These are phyloP conservation scores for Rosellinia necatrix DNA, from an alignment of 2,329 filamentous ascomycete species.

Conservation along the genomic window DNA sequence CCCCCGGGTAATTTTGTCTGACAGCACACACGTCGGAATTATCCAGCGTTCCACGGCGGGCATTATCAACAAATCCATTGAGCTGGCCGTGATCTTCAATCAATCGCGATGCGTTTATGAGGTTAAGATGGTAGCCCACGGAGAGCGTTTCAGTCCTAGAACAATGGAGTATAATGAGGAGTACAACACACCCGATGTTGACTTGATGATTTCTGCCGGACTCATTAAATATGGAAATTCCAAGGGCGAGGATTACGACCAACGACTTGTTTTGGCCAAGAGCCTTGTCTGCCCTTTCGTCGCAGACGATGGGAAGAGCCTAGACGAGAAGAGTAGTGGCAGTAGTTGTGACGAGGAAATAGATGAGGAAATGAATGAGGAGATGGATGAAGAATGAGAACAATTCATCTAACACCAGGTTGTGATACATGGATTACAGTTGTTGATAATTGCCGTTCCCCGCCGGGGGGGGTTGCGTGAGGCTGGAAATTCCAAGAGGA, in stretches of 20 bases:
- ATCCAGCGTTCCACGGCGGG: background rate
- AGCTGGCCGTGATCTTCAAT: conserved; percentile 18
- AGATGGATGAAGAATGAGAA: no score
- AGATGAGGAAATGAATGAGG: no score
- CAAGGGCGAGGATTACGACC: conserved; percentile 5
- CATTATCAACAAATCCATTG: conserved; percentile 10
- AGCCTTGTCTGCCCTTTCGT: background rate
- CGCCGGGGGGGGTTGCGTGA: no score
- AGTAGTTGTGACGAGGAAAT: background rate
- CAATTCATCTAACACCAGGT: no score
- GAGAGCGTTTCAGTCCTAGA: background rate
- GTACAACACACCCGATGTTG: background rate
- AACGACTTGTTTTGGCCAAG: conserved; percentile 13
- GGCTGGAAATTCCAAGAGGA: no score
- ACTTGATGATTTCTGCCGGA: conserved; percentile 10
- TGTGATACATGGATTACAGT: no score
- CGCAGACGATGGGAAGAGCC: no score
- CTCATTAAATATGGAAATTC: conserved; percentile 9
- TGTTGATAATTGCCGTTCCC: no score
- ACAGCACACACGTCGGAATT: background rate
- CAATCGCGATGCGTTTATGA: conserved; percentile 6
- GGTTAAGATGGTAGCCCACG: background rate
- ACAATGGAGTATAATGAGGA: conserved; percentile 4
- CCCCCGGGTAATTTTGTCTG: background rate
- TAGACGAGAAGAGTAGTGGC: background rate